phyloP scores from a whole-genome alignment of 208 protist genomes.

The Acanthamoeba triangularis region DNA sequence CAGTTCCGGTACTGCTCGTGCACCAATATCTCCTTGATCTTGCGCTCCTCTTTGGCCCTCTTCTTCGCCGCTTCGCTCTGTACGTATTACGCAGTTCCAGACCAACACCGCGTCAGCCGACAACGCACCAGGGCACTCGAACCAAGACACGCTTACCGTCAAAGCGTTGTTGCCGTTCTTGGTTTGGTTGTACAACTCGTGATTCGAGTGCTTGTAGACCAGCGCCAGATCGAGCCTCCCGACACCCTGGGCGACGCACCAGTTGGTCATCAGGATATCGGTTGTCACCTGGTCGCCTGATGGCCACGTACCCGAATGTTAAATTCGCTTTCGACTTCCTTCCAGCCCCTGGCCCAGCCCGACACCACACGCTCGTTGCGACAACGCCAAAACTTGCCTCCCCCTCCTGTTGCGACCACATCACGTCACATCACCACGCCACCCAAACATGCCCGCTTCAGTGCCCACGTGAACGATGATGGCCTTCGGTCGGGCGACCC shows the following conservation, averaged over 20 bases:
- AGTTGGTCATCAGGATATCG: neutral
- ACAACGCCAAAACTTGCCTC: constrained; percentile 31
- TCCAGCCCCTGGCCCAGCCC: constrained; percentile 26
- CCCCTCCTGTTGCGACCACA: neutral
- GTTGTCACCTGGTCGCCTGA: neutral
- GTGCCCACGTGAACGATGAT: neutral
- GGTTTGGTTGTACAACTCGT: neutral
- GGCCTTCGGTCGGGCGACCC: neutral
- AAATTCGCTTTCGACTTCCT: neutral
- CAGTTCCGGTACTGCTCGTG: neutral
- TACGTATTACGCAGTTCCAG: neutral
- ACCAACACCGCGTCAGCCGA: no score
- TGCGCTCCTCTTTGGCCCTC: constrained; percentile 1
- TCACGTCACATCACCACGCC: neutral
- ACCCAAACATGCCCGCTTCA: neutral
- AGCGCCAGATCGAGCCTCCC: neutral
- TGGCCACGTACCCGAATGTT: neutral
- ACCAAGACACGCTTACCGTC: neutral
- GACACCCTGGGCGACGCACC: no score
- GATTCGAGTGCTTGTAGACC: neutral
- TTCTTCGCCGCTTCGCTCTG: neutral
- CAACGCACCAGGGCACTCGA: no score
- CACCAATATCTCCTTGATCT: neutral
- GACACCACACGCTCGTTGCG: neutral
- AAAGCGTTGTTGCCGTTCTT: neutral